Evolutionary conservation across 805 yeast genomes (phyloP).

Genomic region (Torulaspora gathmanii): DNA sequence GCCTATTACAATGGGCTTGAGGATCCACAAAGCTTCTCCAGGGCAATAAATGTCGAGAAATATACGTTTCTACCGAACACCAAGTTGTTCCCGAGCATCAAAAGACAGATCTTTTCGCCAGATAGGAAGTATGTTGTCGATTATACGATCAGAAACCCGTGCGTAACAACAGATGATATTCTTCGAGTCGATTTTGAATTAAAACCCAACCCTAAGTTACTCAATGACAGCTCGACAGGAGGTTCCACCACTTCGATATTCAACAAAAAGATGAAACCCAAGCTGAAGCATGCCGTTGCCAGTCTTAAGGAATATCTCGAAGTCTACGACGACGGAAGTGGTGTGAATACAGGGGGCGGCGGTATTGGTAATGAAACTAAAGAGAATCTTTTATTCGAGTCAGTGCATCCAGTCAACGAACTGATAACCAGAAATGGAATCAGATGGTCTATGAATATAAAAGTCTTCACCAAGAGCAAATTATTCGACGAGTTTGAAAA

Average conservation of each 20-base stretch:
- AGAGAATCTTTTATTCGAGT: slow-evolving; percentile 40
- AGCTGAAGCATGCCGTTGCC: slow-evolving; percentile 43
- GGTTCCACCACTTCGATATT: slow-evolving; percentile 18
- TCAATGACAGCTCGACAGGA: slow-evolving; percentile 8
- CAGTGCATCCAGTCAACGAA: slow-evolving; percentile 31
- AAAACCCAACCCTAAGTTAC: slow-evolving; percentile 35
- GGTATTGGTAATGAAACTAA: slow-evolving; percentile 35
- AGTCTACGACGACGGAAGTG: slow-evolving; percentile 44
- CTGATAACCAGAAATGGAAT: slow-evolving; percentile 31
- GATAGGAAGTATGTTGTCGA: slow-evolving; percentile 48
- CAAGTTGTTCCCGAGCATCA: slow-evolving; percentile 50
- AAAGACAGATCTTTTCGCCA: slow-evolving; percentile 41
- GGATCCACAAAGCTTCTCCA: slow-evolving; percentile 21
- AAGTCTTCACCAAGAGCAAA: slow-evolving; percentile 29
- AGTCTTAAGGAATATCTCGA: slow-evolving; percentile 53
- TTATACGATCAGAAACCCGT: slow-evolving; percentile 45
- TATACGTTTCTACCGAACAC: slow-evolving; percentile 56
- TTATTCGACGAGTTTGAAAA: slow-evolving; percentile 31
- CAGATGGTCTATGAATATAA: slow-evolving; percentile 22
- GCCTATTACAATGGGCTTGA: slow-evolving; percentile 18
- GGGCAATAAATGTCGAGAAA: slow-evolving; percentile 47
- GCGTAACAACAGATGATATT: slow-evolving; percentile 56
- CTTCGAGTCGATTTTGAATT: slow-evolving; percentile 40
- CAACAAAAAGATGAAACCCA: slow-evolving; percentile 31
- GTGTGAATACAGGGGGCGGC: slow-evolving; percentile 25